phyloP scores from a whole-genome alignment of 257 asterid genomes.

The Pogostemon cablin region DNA sequence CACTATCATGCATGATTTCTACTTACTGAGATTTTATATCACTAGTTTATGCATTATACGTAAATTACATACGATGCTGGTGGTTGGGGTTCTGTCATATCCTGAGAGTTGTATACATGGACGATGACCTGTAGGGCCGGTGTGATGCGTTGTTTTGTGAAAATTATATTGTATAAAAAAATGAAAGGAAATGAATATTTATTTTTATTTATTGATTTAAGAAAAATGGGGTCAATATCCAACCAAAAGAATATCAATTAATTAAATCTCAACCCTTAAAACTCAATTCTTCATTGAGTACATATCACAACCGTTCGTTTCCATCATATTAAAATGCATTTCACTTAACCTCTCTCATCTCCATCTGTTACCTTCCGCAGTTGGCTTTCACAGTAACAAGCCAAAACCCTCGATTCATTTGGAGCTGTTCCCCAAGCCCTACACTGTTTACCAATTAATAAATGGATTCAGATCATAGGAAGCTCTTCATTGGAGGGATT shows the following conservation, averaged over 20 bases:
- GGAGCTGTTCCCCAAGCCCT: conserved; percentile 33
- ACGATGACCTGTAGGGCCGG: too few relatives aligned
- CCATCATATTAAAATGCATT: not conserved
- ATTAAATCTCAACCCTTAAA: not conserved
- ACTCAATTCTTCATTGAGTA: not conserved
- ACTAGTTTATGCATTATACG: too few relatives aligned
- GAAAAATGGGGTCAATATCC: not conserved
- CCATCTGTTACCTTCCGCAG: conserved; percentile 6
- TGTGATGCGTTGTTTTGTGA: too few relatives aligned
- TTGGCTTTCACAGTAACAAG: conserved; percentile 26
- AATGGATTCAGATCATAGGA: conserved; percentile 95
- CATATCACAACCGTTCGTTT: not conserved
- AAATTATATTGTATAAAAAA: too few relatives aligned
- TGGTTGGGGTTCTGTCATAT: too few relatives aligned
- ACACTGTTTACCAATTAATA: not conserved
- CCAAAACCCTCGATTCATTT: not conserved
- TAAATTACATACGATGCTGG: too few relatives aligned
- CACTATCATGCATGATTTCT: too few relatives aligned
- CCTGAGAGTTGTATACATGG: too few relatives aligned
- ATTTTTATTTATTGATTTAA: too few relatives aligned
- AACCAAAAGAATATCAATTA: not conserved
- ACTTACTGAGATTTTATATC: too few relatives aligned
- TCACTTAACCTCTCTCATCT: not conserved
- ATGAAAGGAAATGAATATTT: too few relatives aligned
- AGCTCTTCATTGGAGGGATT: conserved; percentile 87